phyloP scores from a whole-genome alignment of 306 rosid genomes.

The Urtica urens region DNA sequence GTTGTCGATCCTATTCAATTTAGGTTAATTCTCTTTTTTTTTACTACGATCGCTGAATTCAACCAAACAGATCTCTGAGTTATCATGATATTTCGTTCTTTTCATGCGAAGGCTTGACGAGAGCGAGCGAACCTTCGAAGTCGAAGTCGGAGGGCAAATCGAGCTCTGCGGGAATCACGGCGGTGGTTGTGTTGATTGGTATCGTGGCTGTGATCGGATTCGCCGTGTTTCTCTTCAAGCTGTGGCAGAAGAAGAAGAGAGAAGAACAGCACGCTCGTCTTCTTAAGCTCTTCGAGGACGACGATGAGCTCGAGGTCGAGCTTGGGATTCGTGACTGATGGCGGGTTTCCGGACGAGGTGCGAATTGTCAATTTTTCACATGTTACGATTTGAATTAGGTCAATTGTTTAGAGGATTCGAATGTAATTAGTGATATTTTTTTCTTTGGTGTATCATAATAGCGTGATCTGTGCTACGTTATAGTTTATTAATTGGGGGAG shows the following conservation, averaged over 20 bases:
- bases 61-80: background rate
- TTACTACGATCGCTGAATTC: background rate
- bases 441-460: background rate
- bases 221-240: slow-evolving; percentile 38
- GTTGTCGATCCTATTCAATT: slow-evolving; percentile 26
- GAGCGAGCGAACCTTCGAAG: slow-evolving; percentile 34
- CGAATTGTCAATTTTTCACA: background rate
- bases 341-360: background rate
- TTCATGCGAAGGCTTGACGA: slow-evolving; percentile 21
- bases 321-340: slow-evolving; percentile 73
- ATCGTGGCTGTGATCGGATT: slow-evolving; percentile 35
- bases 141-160: slow-evolving; percentile 26
- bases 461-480: background rate
- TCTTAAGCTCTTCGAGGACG: slow-evolving; percentile 81
- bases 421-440: slow-evolving; percentile 7
- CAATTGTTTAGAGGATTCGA: background rate
- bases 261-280: slow-evolving; percentile 79
- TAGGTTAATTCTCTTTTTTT: slow-evolving; percentile 24
- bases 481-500: background rate
- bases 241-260: slow-evolving; percentile 85
- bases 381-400: background rate
- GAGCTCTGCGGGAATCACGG: slow-evolving; percentile 37
- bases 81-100: background rate
- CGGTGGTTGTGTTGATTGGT: slow-evolving; percentile 33
- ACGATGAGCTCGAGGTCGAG: slow-evolving; percentile 86